Evolutionary conservation across 2,329 filamentous ascomycete species (phyloP), one percentile per base, ranked within the genome.

Genomic region (Scytalidium sp.): DNA sequence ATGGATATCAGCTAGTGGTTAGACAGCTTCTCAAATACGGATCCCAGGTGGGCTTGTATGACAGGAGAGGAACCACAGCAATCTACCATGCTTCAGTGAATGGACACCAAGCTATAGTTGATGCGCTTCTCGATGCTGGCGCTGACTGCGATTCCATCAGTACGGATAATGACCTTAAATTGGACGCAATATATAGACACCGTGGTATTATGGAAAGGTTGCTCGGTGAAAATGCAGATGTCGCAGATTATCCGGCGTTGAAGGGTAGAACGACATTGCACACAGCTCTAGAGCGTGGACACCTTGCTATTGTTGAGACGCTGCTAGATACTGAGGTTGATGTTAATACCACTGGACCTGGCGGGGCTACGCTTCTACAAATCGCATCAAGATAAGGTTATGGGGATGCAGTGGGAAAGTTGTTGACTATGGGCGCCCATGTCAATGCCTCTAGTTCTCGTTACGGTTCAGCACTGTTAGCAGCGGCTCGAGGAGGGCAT

Each of bases 301-400:
- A 69, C 45, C 39, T 52, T 3, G 56, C 56, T 2, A 59, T 67
- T 8, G 63, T 60, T 10, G 43, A 51, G 22, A 41, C 55, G 1
- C 57, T 73, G 4, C 52, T 72, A 2, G 55, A 51, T 3, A 60
- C 60, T 8, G 66, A 65, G 1, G 67, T 67, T 3, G 56, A 65
- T 20, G 60, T 68, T 19, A 59, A 71, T 46, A 64, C 65, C 51
- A 63, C 59, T 49, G 64, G 59, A 44, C 66, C 60, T 60, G 66
- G 55, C 68, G 69, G 48, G 55, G 65, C 52, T 63, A 78, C 56
- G 63, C 72, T 60, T 55, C 70, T 66, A 61, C 74, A 57, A 62
- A 59, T 56, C 51, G 70, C 64, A 62, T 75, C 60, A 19, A 50
- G 61, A 40, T 10, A 45, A 3, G 64, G 64, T 13, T 29, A 29